Evolutionary conservation across 352 stramenopile species (phyloP).

Genomic region (Blastocystis hominis): DNA sequence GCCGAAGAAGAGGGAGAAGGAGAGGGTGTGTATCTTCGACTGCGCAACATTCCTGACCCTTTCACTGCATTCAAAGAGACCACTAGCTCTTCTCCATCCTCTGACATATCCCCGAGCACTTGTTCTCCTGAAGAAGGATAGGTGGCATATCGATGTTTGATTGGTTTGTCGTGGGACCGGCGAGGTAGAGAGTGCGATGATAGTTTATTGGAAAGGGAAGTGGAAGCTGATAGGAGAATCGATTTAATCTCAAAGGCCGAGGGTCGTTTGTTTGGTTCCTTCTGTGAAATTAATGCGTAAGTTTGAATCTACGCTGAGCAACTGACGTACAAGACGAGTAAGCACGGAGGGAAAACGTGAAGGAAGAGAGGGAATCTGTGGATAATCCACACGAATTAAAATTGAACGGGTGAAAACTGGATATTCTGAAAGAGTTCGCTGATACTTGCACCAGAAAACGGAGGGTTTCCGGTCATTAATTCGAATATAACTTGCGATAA

Average conservation of each 20-base stretch:
- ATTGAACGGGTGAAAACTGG: background rate
- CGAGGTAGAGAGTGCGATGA: too few relatives aligned
- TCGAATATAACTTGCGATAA: background rate
- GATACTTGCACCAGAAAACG: background rate
- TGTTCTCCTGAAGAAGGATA: too few relatives aligned
- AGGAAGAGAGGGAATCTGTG: background rate
- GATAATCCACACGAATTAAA: background rate
- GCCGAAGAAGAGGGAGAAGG: background rate
- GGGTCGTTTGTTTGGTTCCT: background rate
- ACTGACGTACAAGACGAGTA: background rate
- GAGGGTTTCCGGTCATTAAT: background rate
- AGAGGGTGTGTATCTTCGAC: constrained; percentile 23
- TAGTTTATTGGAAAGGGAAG: too few relatives aligned
- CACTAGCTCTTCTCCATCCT: too few relatives aligned
- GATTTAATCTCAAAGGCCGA: background rate
- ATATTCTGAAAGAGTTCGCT: background rate
- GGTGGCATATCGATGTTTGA: too few relatives aligned
- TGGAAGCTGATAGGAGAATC: too few relatives aligned
- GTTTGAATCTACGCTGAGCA: background rate
- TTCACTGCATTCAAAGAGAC: too few relatives aligned
- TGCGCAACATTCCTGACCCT: background rate
- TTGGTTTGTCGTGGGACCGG: too few relatives aligned
- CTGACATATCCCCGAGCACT: too few relatives aligned
- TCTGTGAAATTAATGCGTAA: background rate
- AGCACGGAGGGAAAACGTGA: background rate